Evolutionary conservation across 164 flowering plant genomes (phyloP).

Genomic region (Vitis rupestris): DNA sequence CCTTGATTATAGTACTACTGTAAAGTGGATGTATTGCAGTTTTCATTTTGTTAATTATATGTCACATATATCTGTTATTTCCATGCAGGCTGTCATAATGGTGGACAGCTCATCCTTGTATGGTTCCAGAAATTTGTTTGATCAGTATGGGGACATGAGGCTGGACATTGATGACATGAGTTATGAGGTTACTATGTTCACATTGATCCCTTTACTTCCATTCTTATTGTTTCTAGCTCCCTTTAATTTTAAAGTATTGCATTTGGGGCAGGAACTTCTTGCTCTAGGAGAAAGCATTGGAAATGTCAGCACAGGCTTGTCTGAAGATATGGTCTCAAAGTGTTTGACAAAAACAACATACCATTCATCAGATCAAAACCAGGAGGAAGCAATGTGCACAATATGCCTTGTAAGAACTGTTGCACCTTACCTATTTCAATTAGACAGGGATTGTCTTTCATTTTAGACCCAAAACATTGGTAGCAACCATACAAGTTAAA

Average conservation of each 20-base stretch:
- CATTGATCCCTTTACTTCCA: not conserved
- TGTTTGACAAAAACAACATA: conserved; percentile 24
- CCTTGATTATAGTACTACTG: not conserved
- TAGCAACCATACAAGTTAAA: too few relatives aligned
- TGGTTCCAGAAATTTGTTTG: conserved; percentile 16
- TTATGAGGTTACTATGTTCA: conserved; percentile 20
- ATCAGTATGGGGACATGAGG: conserved; percentile 28
- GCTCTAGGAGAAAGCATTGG: conserved; percentile 46
- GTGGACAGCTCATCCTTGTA: not conserved
- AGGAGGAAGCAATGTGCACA: conserved; percentile 27
- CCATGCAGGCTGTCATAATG: conserved; percentile 12
- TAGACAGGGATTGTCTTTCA: too few relatives aligned
- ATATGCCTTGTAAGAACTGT: conserved; percentile 33
- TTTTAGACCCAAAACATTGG: not conserved
- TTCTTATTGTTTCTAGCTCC: not conserved
- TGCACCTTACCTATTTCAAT: too few relatives aligned
- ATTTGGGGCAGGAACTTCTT: conserved; percentile 28
- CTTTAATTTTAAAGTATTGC: not conserved
- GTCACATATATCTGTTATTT: not conserved
- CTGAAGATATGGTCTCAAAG: conserved; percentile 22
- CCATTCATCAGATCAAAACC: conserved; percentile 14
- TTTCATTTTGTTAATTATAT: not conserved
- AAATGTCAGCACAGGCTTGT: conserved; percentile 36
- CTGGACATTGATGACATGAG: conserved; percentile 28
- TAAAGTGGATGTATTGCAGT: not conserved